Percentiles rank a stretch among this genome's conserved stretches.
These are phyloP conservation scores for Nicotiana tomentosiformis DNA, from an alignment of 257 asterid genomes.

Conservation along the genomic window DNA sequence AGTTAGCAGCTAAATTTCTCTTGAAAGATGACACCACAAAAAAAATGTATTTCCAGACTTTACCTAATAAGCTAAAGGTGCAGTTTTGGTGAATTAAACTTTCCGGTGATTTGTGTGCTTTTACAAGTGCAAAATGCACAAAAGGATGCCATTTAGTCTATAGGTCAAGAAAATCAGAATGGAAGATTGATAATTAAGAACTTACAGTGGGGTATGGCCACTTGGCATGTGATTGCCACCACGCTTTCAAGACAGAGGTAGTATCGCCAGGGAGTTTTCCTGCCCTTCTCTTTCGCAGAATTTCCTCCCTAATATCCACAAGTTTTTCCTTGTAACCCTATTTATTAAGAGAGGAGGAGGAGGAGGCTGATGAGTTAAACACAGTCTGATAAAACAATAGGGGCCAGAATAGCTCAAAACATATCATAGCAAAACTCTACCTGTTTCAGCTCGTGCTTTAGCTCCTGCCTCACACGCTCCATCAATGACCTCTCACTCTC, in stretches of 20 bases:
- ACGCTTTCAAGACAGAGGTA: conserved; percentile 45
- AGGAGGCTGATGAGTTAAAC: background rate
- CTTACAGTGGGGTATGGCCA: conserved; percentile 66
- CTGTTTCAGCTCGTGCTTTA: conserved; percentile 48
- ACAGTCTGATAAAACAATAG: background rate
- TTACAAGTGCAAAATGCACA: background rate
- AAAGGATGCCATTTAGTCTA: background rate
- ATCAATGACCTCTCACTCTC: conserved; percentile 53
- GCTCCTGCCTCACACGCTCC: conserved; percentile 65
- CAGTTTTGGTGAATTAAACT: background rate
- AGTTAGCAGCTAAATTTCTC: background rate
- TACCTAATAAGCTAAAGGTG: background rate
- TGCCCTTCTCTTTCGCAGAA: conserved; percentile 54
- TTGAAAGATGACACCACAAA: background rate
- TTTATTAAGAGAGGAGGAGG: background rate
- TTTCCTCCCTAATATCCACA: conserved; percentile 59
- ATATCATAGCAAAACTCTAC: conserved; percentile 6
- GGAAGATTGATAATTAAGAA: background rate
- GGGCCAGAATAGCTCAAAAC: background rate
- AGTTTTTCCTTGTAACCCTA: conserved; percentile 60
- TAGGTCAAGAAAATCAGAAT: background rate
- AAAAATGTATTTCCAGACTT: background rate
- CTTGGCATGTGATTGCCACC: conserved; percentile 60
- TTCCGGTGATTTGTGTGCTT: background rate
- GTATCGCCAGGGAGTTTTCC: conserved; percentile 65